phyloP scores from a whole-genome alignment of 2,329 filamentous ascomycete genomes.

The Chlorencoelia australis region DNA sequence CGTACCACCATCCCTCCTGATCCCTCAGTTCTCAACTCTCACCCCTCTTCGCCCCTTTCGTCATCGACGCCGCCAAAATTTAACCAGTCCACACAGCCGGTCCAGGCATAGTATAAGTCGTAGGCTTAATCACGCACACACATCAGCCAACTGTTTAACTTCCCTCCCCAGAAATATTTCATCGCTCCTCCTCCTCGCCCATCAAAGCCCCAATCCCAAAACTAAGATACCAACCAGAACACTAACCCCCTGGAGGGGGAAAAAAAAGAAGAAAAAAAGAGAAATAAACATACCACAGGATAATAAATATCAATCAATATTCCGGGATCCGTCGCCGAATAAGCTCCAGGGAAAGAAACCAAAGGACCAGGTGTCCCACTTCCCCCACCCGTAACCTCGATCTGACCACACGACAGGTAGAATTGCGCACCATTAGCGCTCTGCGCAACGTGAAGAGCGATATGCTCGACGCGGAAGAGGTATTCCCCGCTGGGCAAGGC shows the following conservation, averaged over 20 bases:
- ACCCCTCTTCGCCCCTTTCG: too few species aligned
- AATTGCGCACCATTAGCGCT: constrained; percentile 15
- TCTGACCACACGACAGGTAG: constrained; percentile 31
- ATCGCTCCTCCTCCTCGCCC: too few species aligned
- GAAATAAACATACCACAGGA: constrained; percentile 26
- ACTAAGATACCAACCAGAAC: too few species aligned
- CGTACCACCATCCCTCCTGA: too few species aligned
- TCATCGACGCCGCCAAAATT: too few species aligned
- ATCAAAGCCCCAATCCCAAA: too few species aligned
- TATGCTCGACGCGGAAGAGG: constrained; percentile 29
- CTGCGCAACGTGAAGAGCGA: constrained; percentile 18
- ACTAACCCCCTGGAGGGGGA: neutral
- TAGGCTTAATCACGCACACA: constrained; percentile 14
- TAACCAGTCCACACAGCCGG: constrained; percentile 20
- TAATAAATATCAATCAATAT: constrained; percentile 28
- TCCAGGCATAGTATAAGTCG: constrained; percentile 18
- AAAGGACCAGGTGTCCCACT: constrained; percentile 28
- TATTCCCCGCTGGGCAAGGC: constrained; percentile 31
- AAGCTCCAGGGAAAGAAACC: constrained; percentile 29
- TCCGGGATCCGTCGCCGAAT: constrained; percentile 28
- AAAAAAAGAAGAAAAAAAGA: too few species aligned
- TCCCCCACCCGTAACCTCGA: constrained; percentile 33
- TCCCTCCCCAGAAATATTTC: too few species aligned
- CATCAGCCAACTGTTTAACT: too few species aligned
- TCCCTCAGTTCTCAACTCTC: too few species aligned